Evolutionary conservation across 768 basidiomycete genomes (phyloP), one percentile per base, ranked within the genome.

Genomic region (Suillus paluster): DNA sequence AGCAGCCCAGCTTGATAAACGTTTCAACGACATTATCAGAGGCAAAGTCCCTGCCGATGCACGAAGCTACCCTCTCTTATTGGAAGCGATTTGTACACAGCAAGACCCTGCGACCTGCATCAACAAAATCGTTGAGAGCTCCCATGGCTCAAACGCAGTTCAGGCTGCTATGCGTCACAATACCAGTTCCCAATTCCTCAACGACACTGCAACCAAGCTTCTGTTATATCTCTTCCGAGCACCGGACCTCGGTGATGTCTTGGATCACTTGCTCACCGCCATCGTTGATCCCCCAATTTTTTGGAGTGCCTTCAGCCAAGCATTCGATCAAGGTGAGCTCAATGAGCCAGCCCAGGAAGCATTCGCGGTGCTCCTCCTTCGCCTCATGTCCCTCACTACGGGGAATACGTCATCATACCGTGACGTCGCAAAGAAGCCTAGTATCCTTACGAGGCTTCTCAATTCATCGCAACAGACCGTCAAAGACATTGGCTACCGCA

Each of bases 231-330:
- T 86, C 27, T 74, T 76, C 42, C 75, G 69, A 23, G 70, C 85
- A 1, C 68, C 69, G n/a, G 68, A 59, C 42, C 70, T 83, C 53
- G 87, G 86, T 0, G 63, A 73, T 17, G 73, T 79, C 41, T 69
- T 87, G 2, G 64, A 75, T 10, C 65, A 70, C 17, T 66, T 85
- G 27, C 56, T 87, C 45, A 44, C 71, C 48, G 65, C 65, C 2
- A 78, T 86, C 23, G 77, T 81, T 12, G 76, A 85, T 0, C 85
- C 84, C 0, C 79, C 83, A 1, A 74, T 84, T 36, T 86, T 86
- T 65, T 86, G 83, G 83, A 64, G 58, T 45, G 66, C 69, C 6
- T 80, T 81, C 60, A 61, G 67, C 1, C 54, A 67, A 10, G 78
- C 77, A 19, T 82, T 81, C 38, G 66, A 73, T 33, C 69, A 67